Base-by-base conservation (phyloP, 2,329 filamentous ascomycete species). In the Colletotrichum sp. region DNA sequence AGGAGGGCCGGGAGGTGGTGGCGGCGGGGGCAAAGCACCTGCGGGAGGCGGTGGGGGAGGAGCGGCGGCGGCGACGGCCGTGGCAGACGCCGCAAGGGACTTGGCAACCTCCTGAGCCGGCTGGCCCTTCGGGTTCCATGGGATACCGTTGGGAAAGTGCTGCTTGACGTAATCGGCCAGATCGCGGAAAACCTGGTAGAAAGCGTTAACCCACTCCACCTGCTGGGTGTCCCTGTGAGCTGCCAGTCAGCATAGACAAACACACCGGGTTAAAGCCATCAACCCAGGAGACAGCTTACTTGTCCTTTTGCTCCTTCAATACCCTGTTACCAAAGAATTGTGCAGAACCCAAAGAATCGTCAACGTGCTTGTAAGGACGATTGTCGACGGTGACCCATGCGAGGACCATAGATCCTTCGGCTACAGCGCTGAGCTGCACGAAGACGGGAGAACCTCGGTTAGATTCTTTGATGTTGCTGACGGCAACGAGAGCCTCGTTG, bases 311-410 rank as follows among this genome's bases (percentile, higher is more conserved):
- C 80, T 98, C 94, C 86, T 96, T 98, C 80, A 99, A 88, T 49
- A 99, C 95, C 80, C 96, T 93, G 88, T 99, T 99, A 39, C 97
- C 97, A 81, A 95, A 98, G 87, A 98, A 98, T 84, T 99, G 94
- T 55, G 96, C 95, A 67, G 95, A 94, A 34, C 93, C 93, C 24
- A 98, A 89, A 75, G 93, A 93, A 80, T 98, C 96, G 63, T 93
- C 93, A 63, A 99, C 94, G 81, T 96, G 95, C 82, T 97, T 96
- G 78, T 91, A 93, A 3, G 97, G 97, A 83, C 95, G 96, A 78
- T 88, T 90, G 68, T 98, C 95, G 65, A 97, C 92, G 1, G 94
- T 94, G 74, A 99, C 94, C 97, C 97, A 99, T 39, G 95, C 95
- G 75, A 99, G 88, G 52, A 96, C 93, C 82, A 95, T 94, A 79